These are phyloP conservation scores for Trypanosoma theileri DNA, from an alignment of 208 protist species.

Conservation along the genomic window DNA sequence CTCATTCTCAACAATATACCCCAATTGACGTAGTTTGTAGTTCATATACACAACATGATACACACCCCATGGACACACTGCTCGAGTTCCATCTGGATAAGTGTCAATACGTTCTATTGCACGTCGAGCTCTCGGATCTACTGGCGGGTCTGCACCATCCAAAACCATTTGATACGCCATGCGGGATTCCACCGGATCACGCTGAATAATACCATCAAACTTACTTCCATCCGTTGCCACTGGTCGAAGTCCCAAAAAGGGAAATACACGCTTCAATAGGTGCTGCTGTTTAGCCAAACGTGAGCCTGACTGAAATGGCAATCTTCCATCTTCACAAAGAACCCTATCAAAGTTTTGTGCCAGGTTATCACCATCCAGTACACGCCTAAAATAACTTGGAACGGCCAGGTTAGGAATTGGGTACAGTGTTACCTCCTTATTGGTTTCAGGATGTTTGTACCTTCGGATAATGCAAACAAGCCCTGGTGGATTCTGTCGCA, in stretches of 20 bases:
- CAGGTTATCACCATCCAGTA: conserved; percentile 42
- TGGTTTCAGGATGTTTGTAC: conserved; percentile 63
- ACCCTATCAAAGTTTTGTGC: conserved; percentile 56
- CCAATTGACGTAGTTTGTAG: conserved; percentile 64
- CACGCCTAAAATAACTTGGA: conserved; percentile 62
- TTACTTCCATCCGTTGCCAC: conserved; percentile 54
- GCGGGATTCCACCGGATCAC: conserved; percentile 75
- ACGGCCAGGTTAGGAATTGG: conserved; percentile 75
- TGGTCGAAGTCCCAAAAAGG: conserved; percentile 66
- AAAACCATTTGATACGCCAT: conserved; percentile 88
- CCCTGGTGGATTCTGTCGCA: conserved; percentile 65
- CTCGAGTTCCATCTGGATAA: conserved; percentile 61
- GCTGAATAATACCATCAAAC: conserved; percentile 74
- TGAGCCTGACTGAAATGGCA: conserved; percentile 66
- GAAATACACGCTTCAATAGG: conserved; percentile 49
- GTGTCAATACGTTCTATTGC: conserved; percentile 71
- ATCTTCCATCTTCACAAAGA: conserved; percentile 81
- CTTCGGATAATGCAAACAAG: conserved; percentile 68
- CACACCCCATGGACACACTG: conserved; percentile 76
- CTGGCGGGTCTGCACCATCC: conserved; percentile 64
- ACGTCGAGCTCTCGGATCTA: conserved; percentile 79
- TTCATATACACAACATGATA: conserved; percentile 87
- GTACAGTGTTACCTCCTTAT: conserved; percentile 79
- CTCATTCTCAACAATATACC: conserved; percentile 45
- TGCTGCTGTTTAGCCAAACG: conserved; percentile 38